Percentiles rank a stretch among this genome's conserved stretches.
Conservation (phyloP, 2,329 filamentous ascomycete species). For the Fusarium transvaalense region DNA sequence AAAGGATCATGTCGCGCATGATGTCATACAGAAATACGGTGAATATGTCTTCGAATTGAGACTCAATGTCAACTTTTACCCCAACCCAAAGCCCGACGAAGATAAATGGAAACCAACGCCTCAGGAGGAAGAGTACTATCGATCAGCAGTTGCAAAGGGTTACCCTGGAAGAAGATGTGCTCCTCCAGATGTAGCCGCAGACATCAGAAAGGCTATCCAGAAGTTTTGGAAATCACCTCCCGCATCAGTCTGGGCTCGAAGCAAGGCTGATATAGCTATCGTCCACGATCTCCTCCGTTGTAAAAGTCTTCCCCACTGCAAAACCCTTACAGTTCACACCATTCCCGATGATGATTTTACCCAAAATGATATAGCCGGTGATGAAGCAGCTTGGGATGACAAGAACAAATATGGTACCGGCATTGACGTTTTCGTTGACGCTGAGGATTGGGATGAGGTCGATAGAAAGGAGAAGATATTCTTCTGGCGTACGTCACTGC, state of each 20-base stretch:
- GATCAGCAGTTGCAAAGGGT: not conserved
- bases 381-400: constrained; percentile 16
- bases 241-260: constrained; percentile 18
- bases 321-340: not conserved
- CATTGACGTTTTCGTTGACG: constrained; percentile 13
- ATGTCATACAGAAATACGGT: not conserved
- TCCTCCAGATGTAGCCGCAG: not conserved
- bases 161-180: not conserved
- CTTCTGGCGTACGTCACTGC: not conserved
- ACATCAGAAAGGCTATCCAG: not conserved
- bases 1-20: not conserved
- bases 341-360: not conserved
- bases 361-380: not conserved
- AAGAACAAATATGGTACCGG: not conserved
- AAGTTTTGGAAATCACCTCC: constrained; percentile 11
- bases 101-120: not conserved
- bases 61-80: not conserved
- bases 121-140: not conserved
- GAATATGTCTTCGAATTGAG: not conserved
- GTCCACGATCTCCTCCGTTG: constrained; percentile 4
- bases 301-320: constrained; percentile 5
- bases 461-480: not conserved
- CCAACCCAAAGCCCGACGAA: not conserved
- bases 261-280: not conserved
- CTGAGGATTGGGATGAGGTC: not conserved